Conservation (phyloP, 208 protist genomes). For the Leishmania tarentolae region DNA sequence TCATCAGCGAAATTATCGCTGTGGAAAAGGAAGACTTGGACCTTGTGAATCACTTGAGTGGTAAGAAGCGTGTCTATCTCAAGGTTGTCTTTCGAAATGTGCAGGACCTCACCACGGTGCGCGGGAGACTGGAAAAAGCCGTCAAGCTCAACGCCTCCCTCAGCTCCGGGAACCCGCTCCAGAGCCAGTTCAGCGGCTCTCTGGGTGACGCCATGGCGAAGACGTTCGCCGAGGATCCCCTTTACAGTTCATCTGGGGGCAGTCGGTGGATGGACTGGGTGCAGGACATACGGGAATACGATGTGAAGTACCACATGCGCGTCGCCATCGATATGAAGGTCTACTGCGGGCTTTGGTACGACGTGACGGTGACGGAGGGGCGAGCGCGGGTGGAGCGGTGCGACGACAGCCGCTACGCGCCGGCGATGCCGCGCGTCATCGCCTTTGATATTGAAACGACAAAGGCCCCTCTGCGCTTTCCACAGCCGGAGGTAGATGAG, state of each 20-base stretch:
- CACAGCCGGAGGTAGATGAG: slow-evolving; percentile 96
- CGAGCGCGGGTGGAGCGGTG: slow-evolving; percentile 67
- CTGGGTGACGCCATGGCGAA: slow-evolving; percentile 75
- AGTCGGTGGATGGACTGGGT: slow-evolving; percentile 92
- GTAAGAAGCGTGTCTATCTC: slow-evolving; percentile 90
- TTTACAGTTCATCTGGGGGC: slow-evolving; percentile 25
- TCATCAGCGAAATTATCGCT: slow-evolving; percentile 81
- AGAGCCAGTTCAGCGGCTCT: slow-evolving; percentile 59
- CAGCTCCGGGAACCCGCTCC: slow-evolving; percentile 43
- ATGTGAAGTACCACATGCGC: slow-evolving; percentile 99
- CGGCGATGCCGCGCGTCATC: slow-evolving; percentile 90
- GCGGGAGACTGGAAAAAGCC: slow-evolving; percentile 78
- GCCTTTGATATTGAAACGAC: slow-evolving; percentile 99
- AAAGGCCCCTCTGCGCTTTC: slow-evolving; percentile 99
- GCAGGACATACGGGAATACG: slow-evolving; percentile 98
- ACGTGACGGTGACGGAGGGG: slow-evolving; percentile 81
- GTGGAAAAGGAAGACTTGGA: slow-evolving; percentile 97
- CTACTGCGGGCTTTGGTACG: slow-evolving; percentile 97
- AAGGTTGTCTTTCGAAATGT: slow-evolving; percentile 97
- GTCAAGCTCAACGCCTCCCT: slow-evolving; percentile 70
- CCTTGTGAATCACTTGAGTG: slow-evolving; percentile 97
- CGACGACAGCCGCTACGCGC: slow-evolving; percentile 89
- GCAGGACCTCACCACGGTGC: slow-evolving; percentile 91
- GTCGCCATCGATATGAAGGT: slow-evolving; percentile 97
- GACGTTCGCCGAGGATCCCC: slow-evolving; percentile 61